phyloP scores from a whole-genome alignment of 2,329 filamentous ascomycete genomes.

The Phoma sp. region DNA sequence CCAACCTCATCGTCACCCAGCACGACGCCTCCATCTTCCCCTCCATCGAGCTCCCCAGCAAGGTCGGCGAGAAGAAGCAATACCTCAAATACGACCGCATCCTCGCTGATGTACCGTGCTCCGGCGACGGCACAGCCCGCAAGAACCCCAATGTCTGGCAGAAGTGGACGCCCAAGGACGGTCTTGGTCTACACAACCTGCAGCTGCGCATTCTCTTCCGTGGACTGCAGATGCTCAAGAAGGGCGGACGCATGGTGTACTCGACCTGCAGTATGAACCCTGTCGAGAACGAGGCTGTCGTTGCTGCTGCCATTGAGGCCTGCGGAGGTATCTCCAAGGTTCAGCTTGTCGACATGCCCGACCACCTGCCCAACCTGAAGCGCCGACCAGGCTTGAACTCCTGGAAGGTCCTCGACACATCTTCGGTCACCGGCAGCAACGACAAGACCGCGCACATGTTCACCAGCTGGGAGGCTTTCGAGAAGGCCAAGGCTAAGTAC shows the following conservation, averaged over 20 bases:
- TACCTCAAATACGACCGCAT: slow-evolving; percentile 98
- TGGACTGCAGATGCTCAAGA: slow-evolving; percentile 93
- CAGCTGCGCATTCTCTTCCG: slow-evolving; percentile 90
- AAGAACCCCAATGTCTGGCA: slow-evolving; percentile 96
- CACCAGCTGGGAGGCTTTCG: slow-evolving; percentile 81
- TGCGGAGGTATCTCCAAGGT: slow-evolving; percentile 86
- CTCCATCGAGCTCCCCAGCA: slow-evolving; percentile 80
- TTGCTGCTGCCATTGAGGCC: slow-evolving; percentile 85
- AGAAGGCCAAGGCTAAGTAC: slow-evolving; percentile 68
- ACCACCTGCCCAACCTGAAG: slow-evolving; percentile 77
- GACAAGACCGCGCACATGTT: slow-evolving; percentile 83
- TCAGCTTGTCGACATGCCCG: slow-evolving; percentile 81
- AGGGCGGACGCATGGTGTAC: slow-evolving; percentile 92
- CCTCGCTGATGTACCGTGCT: slow-evolving; percentile 94
- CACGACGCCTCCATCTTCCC: slow-evolving; percentile 97
- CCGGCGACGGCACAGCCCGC: slow-evolving; percentile 88
- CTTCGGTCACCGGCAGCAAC: slow-evolving; percentile 30
- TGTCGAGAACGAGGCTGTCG: slow-evolving; percentile 92
- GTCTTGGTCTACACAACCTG: slow-evolving; percentile 82
- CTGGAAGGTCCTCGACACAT: slow-evolving; percentile 79
- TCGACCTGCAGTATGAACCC: slow-evolving; percentile 99
- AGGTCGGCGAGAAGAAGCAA: slow-evolving; percentile 61
- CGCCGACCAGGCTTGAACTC: slow-evolving; percentile 75
- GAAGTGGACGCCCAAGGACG: slow-evolving; percentile 89
- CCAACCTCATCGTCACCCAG: slow-evolving; percentile 95